A percentile compares a stretch with the other conserved stretches of the same genome.
phyloP scores from a whole-genome alignment of 2,329 filamentous ascomycete genomes.

The Penicillium thymicola region DNA sequence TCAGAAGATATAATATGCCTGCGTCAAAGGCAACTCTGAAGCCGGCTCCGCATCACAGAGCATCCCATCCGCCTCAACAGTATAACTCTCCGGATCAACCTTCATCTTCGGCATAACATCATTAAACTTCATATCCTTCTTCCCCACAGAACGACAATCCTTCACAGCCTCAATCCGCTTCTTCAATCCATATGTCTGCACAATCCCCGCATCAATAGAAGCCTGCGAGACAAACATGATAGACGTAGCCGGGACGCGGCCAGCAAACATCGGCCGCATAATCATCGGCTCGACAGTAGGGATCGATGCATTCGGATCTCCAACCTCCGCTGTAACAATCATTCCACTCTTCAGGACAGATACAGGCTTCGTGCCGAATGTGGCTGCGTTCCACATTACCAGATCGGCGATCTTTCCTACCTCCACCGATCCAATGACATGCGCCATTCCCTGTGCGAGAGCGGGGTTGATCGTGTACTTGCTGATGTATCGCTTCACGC shows the following conservation, averaged over 20 bases:
- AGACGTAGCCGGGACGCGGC: slow-evolving; percentile 65
- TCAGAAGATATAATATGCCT: slow-evolving; percentile 75
- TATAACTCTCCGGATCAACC: slow-evolving; percentile 88
- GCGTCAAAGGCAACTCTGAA: slow-evolving; percentile 67
- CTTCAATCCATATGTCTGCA: slow-evolving; percentile 69
- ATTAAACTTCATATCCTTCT: slow-evolving; percentile 90
- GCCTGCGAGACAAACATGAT: slow-evolving; percentile 80
- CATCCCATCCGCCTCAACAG: slow-evolving; percentile 77
- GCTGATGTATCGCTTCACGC: slow-evolving; percentile 87
- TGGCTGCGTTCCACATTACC: slow-evolving; percentile 78
- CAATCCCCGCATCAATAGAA: slow-evolving; percentile 63
- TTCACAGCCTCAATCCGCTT: slow-evolving; percentile 79
- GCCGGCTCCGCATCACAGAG: slow-evolving; percentile 72
- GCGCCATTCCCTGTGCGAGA: slow-evolving; percentile 82
- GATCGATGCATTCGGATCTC: slow-evolving; percentile 78
- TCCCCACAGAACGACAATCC: slow-evolving; percentile 70
- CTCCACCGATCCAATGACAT: slow-evolving; percentile 82
- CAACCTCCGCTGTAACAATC: slow-evolving; percentile 81
- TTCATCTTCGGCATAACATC: slow-evolving; percentile 78
- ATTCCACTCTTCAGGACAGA: slow-evolving; percentile 84
- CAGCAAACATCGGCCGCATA: slow-evolving; percentile 80
- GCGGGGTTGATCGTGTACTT: slow-evolving; percentile 98
- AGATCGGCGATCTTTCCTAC: slow-evolving; percentile 87
- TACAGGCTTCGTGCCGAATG: slow-evolving; percentile 82
- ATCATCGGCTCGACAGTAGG: slow-evolving; percentile 83